Conservation (phyloP, 2,329 filamentous ascomycete species). For the Ophiostoma quercus region DNA sequence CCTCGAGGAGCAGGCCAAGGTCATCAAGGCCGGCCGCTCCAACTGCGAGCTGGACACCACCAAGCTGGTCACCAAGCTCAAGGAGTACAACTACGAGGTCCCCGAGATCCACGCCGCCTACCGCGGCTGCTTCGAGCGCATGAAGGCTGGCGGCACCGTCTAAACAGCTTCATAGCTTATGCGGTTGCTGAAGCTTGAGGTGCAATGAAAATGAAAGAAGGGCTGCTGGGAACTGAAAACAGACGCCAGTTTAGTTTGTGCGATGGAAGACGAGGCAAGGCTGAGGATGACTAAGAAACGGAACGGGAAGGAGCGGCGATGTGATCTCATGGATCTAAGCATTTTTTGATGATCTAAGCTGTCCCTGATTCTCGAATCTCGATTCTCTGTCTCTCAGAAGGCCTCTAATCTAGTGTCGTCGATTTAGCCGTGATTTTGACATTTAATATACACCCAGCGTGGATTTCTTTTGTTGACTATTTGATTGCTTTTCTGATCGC, state of each 20-base stretch:
- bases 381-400: too few relatives aligned
- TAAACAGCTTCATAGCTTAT: slow-evolving; percentile 31
- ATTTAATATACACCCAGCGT: slow-evolving; percentile 21
- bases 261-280: not conserved
- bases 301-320: not conserved
- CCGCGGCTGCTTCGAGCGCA: slow-evolving; percentile 56
- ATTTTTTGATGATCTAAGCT: not conserved
- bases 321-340: not conserved
- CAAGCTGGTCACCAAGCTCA: slow-evolving; percentile 56
- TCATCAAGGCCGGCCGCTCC: slow-evolving; percentile 61
- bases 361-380: not conserved
- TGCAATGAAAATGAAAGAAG: not conserved
- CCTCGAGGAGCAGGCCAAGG: slow-evolving; percentile 60
- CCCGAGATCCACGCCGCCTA: slow-evolving; percentile 61
- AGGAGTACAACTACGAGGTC: slow-evolving; percentile 53
- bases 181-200: too few relatives aligned
- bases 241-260: not conserved
- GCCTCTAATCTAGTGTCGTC: slow-evolving; percentile 3
- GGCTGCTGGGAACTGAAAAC: slow-evolving; percentile 1
- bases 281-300: not conserved
- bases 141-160: slow-evolving; percentile 52
- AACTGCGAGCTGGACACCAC: slow-evolving; percentile 61
- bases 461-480: slow-evolving; percentile 14
- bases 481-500: not conserved
- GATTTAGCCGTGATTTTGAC: slow-evolving; percentile 17